phyloP scores from a whole-genome alignment of 495 filamentous ascomycete species.

The Sabuloglossum arenarium region DNA sequence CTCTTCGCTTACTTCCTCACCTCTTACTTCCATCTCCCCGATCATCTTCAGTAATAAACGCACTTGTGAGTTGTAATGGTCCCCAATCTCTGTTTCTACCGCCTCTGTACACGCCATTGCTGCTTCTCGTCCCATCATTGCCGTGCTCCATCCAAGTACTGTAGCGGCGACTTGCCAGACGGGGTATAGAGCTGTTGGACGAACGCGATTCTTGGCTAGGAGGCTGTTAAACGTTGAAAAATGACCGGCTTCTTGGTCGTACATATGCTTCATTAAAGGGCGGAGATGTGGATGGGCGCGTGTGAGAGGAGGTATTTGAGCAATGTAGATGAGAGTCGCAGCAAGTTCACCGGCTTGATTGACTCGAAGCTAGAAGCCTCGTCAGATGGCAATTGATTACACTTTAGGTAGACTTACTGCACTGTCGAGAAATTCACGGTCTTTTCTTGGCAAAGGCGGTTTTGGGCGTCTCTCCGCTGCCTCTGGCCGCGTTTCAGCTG shows the following conservation, averaged over 20 bases:
- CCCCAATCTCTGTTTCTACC: slow-evolving; percentile 93
- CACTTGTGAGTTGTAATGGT: slow-evolving; percentile 90
- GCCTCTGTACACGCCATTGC: slow-evolving; percentile 98
- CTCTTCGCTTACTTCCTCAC: slow-evolving; percentile 63
- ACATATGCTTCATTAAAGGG: slow-evolving; percentile 90
- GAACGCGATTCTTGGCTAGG: slow-evolving; percentile 70
- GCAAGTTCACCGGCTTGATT: slow-evolving; percentile 84
- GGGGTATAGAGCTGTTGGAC: slow-evolving; percentile 86
- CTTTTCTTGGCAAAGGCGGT: not conserved
- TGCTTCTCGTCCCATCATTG: slow-evolving; percentile 74
- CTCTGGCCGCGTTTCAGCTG: not conserved
- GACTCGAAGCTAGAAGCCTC: slow-evolving; percentile 38
- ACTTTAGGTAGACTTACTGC: slow-evolving; percentile 3
- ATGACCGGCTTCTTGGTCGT: slow-evolving; percentile 84
- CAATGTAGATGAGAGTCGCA: slow-evolving; percentile 66
- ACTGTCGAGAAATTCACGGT: slow-evolving; percentile 1
- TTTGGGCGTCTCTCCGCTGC: not conserved
- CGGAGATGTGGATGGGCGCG: slow-evolving; percentile 67
- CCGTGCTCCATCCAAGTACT: slow-evolving; percentile 75
- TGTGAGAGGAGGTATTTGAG: slow-evolving; percentile 49
- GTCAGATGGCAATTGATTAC: not conserved
- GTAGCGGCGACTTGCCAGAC: slow-evolving; percentile 72
- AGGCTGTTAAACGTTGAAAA: slow-evolving; percentile 68
- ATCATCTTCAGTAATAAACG: slow-evolving; percentile 61
- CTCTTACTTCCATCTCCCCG: slow-evolving; percentile 34